Evolutionary conservation across 768 basidiomycete genomes (phyloP).

Genomic region (Suillus hirtellus): DNA sequence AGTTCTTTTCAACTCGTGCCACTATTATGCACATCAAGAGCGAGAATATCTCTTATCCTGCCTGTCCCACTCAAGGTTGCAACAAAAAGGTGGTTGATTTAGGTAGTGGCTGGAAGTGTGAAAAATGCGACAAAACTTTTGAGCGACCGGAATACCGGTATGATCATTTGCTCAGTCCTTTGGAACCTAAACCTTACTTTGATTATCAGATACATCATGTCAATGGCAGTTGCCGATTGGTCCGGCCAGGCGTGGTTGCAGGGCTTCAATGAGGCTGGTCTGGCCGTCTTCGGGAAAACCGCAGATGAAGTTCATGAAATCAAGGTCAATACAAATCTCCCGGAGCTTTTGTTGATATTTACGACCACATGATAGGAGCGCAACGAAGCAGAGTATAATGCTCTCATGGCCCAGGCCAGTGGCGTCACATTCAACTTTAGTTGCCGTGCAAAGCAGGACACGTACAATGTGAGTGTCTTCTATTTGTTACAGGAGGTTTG

Average conservation of each 20-base stretch:
- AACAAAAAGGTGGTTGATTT: slow-evolving; percentile 85
- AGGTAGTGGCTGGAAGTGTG: slow-evolving; percentile 82
- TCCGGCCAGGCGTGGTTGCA: slow-evolving; percentile 91
- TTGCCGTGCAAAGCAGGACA: slow-evolving; percentile 85
- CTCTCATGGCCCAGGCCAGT: slow-evolving; percentile 59
- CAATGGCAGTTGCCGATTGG: slow-evolving; percentile 86
- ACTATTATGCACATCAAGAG: slow-evolving; percentile 86
- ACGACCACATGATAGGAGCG: slow-evolving; percentile 44
- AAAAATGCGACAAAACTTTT: slow-evolving; percentile 82
- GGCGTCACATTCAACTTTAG: slow-evolving; percentile 79
- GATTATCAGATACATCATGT: slow-evolving; percentile 67
- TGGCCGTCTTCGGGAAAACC: slow-evolving; percentile 69
- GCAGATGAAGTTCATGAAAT: slow-evolving; percentile 80
- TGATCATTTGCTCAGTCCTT: slow-evolving; percentile 23
- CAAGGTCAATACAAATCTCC: slow-evolving; percentile 45
- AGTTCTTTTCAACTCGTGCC: slow-evolving; percentile 79
- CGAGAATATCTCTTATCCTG: slow-evolving; percentile 85
- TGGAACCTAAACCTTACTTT: slow-evolving; percentile 6
- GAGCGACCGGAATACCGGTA: slow-evolving; percentile 80
- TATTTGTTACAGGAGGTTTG: background rate
- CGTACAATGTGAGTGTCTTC: slow-evolving; percentile 64
- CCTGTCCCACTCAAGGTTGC: slow-evolving; percentile 78
- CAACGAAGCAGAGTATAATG: slow-evolving; percentile 58
- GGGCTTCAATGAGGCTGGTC: slow-evolving; percentile 92
- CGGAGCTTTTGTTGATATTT: background rate